A percentile compares a stretch with the other conserved stretches of the same genome.
phyloP scores from a whole-genome alignment of 805 yeast species.

The Barnettozyma vustinii region DNA sequence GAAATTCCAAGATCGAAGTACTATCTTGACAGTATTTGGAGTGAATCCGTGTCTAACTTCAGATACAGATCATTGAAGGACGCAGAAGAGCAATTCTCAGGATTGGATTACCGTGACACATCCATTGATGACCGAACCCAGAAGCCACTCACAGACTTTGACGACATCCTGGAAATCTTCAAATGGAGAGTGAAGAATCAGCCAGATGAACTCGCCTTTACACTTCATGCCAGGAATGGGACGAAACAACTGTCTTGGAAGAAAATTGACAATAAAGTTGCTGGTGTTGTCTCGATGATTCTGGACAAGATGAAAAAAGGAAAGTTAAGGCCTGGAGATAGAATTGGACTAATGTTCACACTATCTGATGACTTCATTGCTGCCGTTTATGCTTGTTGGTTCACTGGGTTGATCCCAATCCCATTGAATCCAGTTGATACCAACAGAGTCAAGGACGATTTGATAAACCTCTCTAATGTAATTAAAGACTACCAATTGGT shows the following conservation, averaged over 20 bases:
- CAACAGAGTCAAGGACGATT: slow-evolving; percentile 65
- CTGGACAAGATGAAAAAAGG: slow-evolving; percentile 68
- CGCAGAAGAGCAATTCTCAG: slow-evolving; percentile 70
- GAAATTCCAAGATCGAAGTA: slow-evolving; percentile 73
- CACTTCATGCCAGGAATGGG: slow-evolving; percentile 36
- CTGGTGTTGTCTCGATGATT: slow-evolving; percentile 68
- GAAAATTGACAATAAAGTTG: slow-evolving; percentile 69
- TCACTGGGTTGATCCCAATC: slow-evolving; percentile 73
- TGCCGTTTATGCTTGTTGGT: slow-evolving; percentile 80
- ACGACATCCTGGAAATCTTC: slow-evolving; percentile 63
- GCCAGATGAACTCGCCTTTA: slow-evolving; percentile 76
- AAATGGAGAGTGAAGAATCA: slow-evolving; percentile 72
- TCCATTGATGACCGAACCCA: slow-evolving; percentile 75
- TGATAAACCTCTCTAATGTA: slow-evolving; percentile 56
- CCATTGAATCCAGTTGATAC: slow-evolving; percentile 71
- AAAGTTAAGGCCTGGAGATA: slow-evolving; percentile 58
- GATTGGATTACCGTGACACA: slow-evolving; percentile 71
- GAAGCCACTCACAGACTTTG: slow-evolving; percentile 68
- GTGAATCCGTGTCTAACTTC: slow-evolving; percentile 47
- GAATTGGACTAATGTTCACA: slow-evolving; percentile 77
- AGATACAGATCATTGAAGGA: slow-evolving; percentile 56
- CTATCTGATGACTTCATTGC: slow-evolving; percentile 81
- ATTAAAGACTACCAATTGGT: slow-evolving; percentile 66
- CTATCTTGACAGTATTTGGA: slow-evolving; percentile 78
- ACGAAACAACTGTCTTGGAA: slow-evolving; percentile 68